These are phyloP conservation scores for Cytidiella melzeri DNA, from an alignment of 768 basidiomycete species.

Conservation along the genomic window DNA sequence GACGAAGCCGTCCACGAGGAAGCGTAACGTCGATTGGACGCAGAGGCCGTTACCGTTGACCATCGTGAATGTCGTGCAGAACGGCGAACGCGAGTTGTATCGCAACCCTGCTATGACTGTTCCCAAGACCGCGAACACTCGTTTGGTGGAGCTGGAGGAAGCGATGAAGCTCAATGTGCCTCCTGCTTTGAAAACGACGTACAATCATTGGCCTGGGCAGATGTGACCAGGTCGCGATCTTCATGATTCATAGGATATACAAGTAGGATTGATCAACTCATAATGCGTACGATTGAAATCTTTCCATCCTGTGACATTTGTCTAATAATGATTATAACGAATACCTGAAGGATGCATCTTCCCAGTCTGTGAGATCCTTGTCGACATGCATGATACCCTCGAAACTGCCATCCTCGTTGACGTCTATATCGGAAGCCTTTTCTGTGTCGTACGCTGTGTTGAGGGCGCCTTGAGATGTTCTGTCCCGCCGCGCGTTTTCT, in stretches of 20 bases:
- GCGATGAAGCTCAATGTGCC: not conserved
- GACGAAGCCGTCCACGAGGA: not conserved
- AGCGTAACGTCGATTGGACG: not conserved
- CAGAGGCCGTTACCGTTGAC: conserved; percentile 2
- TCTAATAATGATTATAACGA: too few relatives aligned
- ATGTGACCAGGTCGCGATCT: too few relatives aligned
- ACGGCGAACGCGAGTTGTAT: not conserved
- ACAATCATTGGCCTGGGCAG: not conserved
- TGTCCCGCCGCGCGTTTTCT: conserved; percentile 10
- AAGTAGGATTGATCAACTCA: too few relatives aligned
- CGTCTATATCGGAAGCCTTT: not conserved
- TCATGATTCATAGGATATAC: too few relatives aligned
- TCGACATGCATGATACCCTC: conserved; percentile 10
- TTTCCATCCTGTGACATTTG: too few relatives aligned
- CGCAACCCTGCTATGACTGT: not conserved
- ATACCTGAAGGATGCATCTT: conserved; percentile 6
- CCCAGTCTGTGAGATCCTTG: conserved; percentile 11
- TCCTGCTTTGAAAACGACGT: not conserved
- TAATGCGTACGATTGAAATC: too few relatives aligned
- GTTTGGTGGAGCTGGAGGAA: not conserved
- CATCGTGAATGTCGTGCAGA: not conserved
- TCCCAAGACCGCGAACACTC: not conserved
- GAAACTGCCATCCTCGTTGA: not conserved
- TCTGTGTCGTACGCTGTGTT: too few relatives aligned
- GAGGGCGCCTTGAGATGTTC: too few relatives aligned